Evolutionary conservation across 2,329 filamentous ascomycete genomes (phyloP), one percentile per base, ranked within the genome.

Genomic region (Talaromyces sp.): DNA sequence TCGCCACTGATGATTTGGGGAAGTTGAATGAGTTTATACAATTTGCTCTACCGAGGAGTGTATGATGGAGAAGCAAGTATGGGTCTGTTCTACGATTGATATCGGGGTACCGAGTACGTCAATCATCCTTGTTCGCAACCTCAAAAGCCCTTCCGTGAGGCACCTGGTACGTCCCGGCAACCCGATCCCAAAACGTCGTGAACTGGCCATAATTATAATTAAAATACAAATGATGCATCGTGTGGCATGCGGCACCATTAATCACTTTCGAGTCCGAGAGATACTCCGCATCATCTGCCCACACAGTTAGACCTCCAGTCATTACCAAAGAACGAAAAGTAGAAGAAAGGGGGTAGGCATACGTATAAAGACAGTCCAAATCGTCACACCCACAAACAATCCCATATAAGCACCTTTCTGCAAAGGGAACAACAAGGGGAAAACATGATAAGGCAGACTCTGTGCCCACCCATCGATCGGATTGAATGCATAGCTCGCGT

Each of bases 171-270:
- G 88, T 92, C 64, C 88, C 88, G 62, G 88, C 88, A 18, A 93
- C 76, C 60, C 90, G 86, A 74, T 95, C 91, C 87, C 90, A 93
- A 33, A 92, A 81, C 2, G 90, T 93, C 23, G 89, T 92, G 80
- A 91, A 95, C 75, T 95, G 91, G 66, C 91, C 91, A 71, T 93
- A 95, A 80, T 93, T 95, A 82, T 88, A 89, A 79, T 88, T 87
- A 80, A 88, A 88, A 77, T 89, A 89, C 56, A 90, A 75, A 75
- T 95, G 91, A 77, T 96, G 91, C 81, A 96, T 96, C 48, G 92
- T 96, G 76, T 96, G 92, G 67, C 92, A 92, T 44, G 92, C 96
- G 31, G 92, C 91, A 74, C 92, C 96, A 73, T 96, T 93, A 57
- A 96, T 85, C 69, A 93, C 76, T 28, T 88, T 87, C 70, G 88